Conservation (phyloP, 495 filamentous ascomycete species). For the Trichocladium antarcticum region DNA sequence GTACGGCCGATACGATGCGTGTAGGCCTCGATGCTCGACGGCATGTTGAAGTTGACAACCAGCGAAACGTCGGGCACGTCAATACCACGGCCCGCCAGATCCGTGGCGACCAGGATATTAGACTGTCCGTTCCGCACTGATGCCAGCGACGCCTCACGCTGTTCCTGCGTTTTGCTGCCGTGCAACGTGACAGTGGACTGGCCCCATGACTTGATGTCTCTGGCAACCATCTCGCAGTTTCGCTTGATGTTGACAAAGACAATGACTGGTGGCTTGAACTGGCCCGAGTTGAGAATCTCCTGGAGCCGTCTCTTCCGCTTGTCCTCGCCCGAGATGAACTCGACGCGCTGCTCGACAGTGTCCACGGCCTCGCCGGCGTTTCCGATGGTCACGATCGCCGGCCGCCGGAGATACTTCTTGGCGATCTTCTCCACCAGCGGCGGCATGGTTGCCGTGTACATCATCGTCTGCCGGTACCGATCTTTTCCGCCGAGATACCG, state of each 20-base stretch:
- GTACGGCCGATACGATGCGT: conserved; percentile 97
- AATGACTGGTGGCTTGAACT: conserved; percentile 89
- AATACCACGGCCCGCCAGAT: conserved; percentile 95
- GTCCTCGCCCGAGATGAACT: conserved; percentile 86
- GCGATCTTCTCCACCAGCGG: conserved; percentile 88
- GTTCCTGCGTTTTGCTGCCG: conserved; percentile 92
- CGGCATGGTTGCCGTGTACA: conserved; percentile 99
- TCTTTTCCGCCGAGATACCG: conserved; percentile 72
- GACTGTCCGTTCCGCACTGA: conserved; percentile 67
- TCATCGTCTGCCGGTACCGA: conserved; percentile 96
- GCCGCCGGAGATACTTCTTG: conserved; percentile 86
- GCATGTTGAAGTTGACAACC: conserved; percentile 99
- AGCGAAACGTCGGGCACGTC: conserved; percentile 90
- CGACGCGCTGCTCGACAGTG: conserved; percentile 94
- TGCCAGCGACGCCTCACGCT: conserved; percentile 89
- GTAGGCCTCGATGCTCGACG: conserved; percentile 84
- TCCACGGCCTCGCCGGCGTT: conserved; percentile 96
- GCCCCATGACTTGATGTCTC: conserved; percentile 92
- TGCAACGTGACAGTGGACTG: conserved; percentile 86
- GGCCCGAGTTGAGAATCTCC: conserved; percentile 76
- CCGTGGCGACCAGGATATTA: conserved; percentile 92
- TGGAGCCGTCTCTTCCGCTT: conserved; percentile 92
- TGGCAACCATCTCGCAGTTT: conserved; percentile 91
- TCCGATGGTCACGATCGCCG: conserved; percentile 90
- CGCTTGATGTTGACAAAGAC: conserved; percentile 99